A percentile compares a stretch with the other conserved stretches of the same genome.
Evolutionary conservation across 1,284 basidiomycete genomes (phyloP).

Genomic region (Tremellales sp.): DNA sequence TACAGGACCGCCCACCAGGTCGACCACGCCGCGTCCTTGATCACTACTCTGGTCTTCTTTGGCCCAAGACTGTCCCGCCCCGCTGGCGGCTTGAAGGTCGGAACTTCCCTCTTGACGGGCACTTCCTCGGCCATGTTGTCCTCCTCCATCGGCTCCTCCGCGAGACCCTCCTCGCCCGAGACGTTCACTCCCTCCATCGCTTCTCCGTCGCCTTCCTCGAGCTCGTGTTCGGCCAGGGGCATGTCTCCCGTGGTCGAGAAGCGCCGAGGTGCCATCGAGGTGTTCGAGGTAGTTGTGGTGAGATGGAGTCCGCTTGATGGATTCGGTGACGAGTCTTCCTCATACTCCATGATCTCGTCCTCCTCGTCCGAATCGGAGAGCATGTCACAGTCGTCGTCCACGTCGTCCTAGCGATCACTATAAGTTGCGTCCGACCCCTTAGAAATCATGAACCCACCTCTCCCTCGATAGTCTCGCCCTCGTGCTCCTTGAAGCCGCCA

Average conservation of each 20-base stretch:
- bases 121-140: conserved; percentile 3
- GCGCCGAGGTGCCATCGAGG: conserved; percentile 9
- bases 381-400: conserved; percentile 30
- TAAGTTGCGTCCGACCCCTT: neutral
- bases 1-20: conserved; percentile 80
- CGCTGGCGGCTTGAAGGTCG: conserved; percentile 1
- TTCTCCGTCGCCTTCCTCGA: conserved; percentile 1
- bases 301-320: conserved; percentile 9
- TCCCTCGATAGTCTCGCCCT: conserved; percentile 26
- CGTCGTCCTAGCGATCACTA: conserved; percentile 18
- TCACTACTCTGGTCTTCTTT: conserved; percentile 60
- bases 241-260: conserved; percentile 13
- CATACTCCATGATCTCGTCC: conserved; percentile 32
- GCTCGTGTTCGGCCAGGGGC: conserved; percentile 4
- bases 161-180: conserved; percentile 9
- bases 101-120: neutral
- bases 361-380: conserved; percentile 47
- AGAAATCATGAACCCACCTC: conserved; percentile 5
- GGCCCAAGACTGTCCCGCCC: conserved; percentile 27
- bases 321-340: conserved; percentile 4
- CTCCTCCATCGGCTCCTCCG: conserved; percentile 15
- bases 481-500: conserved; percentile 41
- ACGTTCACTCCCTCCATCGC: neutral
- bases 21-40: conserved; percentile 72
- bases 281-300: conserved; percentile 16